Base-by-base conservation (phyloP, 2,329 filamentous ascomycete genomes). In the Furcasterigmium sp. region DNA sequence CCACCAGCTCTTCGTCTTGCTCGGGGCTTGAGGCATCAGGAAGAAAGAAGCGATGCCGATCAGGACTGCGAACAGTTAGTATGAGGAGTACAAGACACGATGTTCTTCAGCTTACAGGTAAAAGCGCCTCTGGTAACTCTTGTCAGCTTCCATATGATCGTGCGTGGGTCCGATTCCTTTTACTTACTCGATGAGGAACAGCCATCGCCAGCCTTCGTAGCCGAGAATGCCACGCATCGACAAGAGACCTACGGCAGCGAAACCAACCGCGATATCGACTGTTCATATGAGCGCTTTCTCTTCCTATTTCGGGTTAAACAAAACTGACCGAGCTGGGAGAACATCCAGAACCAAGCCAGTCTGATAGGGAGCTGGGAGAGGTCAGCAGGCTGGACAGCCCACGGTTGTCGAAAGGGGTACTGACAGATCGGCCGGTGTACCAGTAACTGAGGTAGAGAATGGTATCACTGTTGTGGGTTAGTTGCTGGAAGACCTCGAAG, bases 291-390 rank as follows among this genome's bases (percentile, higher is more conserved):
- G 38, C 13, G 21, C 13, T 14, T 15, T 8, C 15, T 21, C 9
- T 15, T 21, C n/a, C n/a, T n/a, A n/a, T n/a, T n/a, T n/a, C n/a
- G n/a, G n/a, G n/a, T n/a, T n/a, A n/a, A n/a, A n/a, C 34, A 6
- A 2, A 56, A 61, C 43, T 41, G 18, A 20, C 20, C 26, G 42
- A 60, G 29, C 41, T 58, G 56, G 5, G 53, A 57, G 48, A 55
- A 59, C 51, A 75, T 75, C 84, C 83, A 87, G 60, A 86, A 87
- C 63, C 74, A 85, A 41, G 76, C 78, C 19, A 87, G 64, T 0
- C 84, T 72, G 29, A 76, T 71, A 0, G 84, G 82, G 2, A 87
- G 68, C 58, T 86, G 15, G 3, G 3, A 17, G 41, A 4, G 20
- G 39, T 55, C 7, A 54, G 46, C 28, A n/a, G n/a, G n/a, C n/a